Percentiles rank a stretch among this genome's conserved stretches.
These are phyloP conservation scores for Dentiscutata heterogama DNA, from an alignment of 371 early-diverging fungal species.

Conservation along the genomic window DNA sequence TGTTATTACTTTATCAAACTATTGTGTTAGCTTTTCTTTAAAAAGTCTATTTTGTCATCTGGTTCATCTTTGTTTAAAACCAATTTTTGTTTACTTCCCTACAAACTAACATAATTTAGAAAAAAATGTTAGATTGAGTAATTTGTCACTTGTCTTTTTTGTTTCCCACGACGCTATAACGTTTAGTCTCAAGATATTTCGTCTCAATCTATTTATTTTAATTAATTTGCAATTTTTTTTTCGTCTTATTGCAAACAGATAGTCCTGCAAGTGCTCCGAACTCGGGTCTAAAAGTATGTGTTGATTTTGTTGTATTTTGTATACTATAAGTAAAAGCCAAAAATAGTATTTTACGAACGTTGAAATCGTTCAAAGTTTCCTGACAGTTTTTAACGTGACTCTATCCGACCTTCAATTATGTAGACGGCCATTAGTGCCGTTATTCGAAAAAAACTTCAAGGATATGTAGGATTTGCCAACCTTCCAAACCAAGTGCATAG, in stretches of 20 bases:
- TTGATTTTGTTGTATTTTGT: neutral
- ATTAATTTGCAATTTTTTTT: neutral
- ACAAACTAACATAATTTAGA: no score
- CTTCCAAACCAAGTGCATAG: constrained; percentile 99
- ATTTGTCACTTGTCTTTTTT: no score
- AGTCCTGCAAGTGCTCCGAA: neutral
- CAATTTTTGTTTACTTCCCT: no score
- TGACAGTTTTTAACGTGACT: neutral
- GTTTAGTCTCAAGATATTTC: no score
- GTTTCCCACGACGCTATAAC: no score
- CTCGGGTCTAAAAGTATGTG: constrained; percentile 12
- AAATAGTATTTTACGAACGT: neutral
- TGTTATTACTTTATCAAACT: no score
- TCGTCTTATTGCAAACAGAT: neutral
- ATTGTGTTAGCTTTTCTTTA: no score
- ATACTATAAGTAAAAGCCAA: neutral
- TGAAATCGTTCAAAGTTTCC: neutral
- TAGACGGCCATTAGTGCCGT: constrained; percentile 54
- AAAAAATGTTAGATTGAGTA: no score
- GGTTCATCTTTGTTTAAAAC: no score
- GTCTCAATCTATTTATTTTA: neutral
- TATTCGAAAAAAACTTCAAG: constrained; percentile 85
- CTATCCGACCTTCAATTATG: neutral
- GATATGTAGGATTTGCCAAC: constrained; percentile 98
- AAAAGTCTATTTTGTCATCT: no score